A percentile compares a stretch with the other conserved stretches of the same genome.
Evolutionary conservation across 768 basidiomycete genomes (phyloP).

Genomic region (Mycena belliarum): DNA sequence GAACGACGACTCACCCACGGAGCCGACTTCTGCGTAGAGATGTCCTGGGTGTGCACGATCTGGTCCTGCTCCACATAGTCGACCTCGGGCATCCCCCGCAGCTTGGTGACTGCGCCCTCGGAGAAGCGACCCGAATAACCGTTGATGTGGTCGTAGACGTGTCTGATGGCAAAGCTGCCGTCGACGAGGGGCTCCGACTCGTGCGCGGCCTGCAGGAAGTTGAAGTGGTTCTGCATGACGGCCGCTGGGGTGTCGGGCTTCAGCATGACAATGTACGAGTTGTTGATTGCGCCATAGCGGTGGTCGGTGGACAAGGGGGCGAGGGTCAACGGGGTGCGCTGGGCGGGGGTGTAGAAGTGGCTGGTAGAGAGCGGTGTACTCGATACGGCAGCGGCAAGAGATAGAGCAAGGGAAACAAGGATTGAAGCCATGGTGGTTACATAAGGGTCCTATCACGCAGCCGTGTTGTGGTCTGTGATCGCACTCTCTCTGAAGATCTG

Average conservation of each 20-base stretch:
- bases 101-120: conserved; percentile 63
- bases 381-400: conserved; percentile 36
- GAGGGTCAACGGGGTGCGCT: conserved; percentile 47
- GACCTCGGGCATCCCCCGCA: conserved; percentile 86
- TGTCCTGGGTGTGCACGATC: conserved; percentile 75
- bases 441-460: conserved; percentile 13
- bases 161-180: conserved; percentile 56
- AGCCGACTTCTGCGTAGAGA: conserved; percentile 70
- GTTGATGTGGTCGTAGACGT: conserved; percentile 76
- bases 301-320: conserved; percentile 67
- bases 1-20: conserved; percentile 71
- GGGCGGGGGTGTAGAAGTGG: conserved; percentile 23
- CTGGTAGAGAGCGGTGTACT: conserved; percentile 56
- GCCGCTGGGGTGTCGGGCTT: conserved; percentile 64
- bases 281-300: conserved; percentile 73
- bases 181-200: conserved; percentile 52
- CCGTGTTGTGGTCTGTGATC: conserved; percentile 37
- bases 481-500: no score
- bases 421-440: conserved; percentile 43
- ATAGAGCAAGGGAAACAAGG: conserved; percentile 42
- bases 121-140: conserved; percentile 87
- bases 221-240: conserved; percentile 74
- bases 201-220: conserved; percentile 69
- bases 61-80: conserved; percentile 93
- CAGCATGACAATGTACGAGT: conserved; percentile 94